phyloP scores from a whole-genome alignment of 345 rosid species.

The Eucalyptus pumila region DNA sequence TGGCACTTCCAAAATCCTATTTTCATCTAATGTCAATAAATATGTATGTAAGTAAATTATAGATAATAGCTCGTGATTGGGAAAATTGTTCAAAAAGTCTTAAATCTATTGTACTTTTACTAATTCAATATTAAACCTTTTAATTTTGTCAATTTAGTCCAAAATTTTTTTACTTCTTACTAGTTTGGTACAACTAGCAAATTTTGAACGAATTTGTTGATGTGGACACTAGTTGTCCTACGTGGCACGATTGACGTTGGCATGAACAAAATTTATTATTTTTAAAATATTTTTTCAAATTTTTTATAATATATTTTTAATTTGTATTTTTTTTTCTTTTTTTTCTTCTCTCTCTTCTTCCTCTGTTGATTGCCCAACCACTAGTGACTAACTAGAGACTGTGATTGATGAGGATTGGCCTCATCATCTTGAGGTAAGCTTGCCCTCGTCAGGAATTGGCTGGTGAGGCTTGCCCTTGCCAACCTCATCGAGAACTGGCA shows the following conservation, averaged over 20 bases:
- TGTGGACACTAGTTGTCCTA: accelerated
- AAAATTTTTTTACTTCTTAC: too few species aligned
- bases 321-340: too few species aligned
- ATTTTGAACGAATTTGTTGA: accelerated
- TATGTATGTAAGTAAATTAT: not conserved
- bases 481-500: accelerated
- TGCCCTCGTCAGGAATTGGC: accelerated
- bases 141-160: too few species aligned
- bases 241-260: accelerated
- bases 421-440: accelerated
- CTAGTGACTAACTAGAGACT: accelerated
- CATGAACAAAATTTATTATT: too few species aligned
- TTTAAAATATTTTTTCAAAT: too few species aligned
- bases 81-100: too few species aligned
- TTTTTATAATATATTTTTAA: too few species aligned
- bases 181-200: accelerated
- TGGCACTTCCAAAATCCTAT: not conserved
- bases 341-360: too few species aligned
- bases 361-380: accelerated
- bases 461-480: too few species aligned
- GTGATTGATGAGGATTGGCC: too few species aligned
- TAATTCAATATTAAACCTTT: too few species aligned
- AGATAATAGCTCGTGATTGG: not conserved
- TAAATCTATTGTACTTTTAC: accelerated
- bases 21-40: not conserved